A percentile compares a stretch with the other conserved stretches of the same genome.
Conservation (phyloP, 1,284 basidiomycete species). For the Trichosporon inkin region DNA sequence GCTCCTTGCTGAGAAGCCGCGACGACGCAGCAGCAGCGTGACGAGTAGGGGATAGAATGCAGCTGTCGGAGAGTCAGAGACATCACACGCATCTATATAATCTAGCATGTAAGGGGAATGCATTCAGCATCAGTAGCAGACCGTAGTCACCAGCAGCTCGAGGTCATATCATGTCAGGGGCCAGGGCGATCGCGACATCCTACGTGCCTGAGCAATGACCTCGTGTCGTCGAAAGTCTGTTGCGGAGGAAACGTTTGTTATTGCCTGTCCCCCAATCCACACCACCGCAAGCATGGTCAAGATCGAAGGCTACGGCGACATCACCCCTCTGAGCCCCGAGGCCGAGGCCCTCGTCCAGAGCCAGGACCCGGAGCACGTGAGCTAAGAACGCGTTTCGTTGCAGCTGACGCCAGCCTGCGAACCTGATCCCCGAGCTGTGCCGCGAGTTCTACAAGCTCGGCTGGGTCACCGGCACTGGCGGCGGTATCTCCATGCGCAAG, state of each 20-base stretch:
- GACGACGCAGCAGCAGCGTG: neutral
- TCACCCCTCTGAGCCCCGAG: slow-evolving; percentile 25
- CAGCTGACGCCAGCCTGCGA: slow-evolving; percentile 61
- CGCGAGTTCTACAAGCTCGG: slow-evolving; percentile 56
- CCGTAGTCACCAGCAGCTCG: too few species aligned
- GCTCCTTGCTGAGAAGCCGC: slow-evolving; percentile 20
- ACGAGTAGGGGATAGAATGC: too few species aligned
- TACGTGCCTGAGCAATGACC: neutral
- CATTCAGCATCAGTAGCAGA: too few species aligned
- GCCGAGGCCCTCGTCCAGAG: slow-evolving; percentile 48
- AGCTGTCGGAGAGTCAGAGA: too few species aligned
- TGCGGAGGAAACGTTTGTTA: slow-evolving; percentile 3
- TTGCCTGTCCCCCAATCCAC: neutral
- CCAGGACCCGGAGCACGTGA: slow-evolving; percentile 52
- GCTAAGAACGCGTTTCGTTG: slow-evolving; percentile 12
- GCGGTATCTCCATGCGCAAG: slow-evolving; percentile 63
- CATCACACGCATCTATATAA: too few species aligned
- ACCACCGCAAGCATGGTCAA: slow-evolving; percentile 8
- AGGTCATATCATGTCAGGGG: too few species aligned
- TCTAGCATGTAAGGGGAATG: too few species aligned
- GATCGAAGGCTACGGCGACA: slow-evolving; percentile 20
- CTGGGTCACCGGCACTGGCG: slow-evolving; percentile 60
- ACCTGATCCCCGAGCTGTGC: slow-evolving; percentile 73
- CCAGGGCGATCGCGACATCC: neutral
- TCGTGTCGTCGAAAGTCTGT: neutral